Percentiles rank a stretch among this genome's conserved stretches.
These are phyloP conservation scores for Paulownia fortunei DNA, from an alignment of 257 asterid genomes.

Conservation along the genomic window DNA sequence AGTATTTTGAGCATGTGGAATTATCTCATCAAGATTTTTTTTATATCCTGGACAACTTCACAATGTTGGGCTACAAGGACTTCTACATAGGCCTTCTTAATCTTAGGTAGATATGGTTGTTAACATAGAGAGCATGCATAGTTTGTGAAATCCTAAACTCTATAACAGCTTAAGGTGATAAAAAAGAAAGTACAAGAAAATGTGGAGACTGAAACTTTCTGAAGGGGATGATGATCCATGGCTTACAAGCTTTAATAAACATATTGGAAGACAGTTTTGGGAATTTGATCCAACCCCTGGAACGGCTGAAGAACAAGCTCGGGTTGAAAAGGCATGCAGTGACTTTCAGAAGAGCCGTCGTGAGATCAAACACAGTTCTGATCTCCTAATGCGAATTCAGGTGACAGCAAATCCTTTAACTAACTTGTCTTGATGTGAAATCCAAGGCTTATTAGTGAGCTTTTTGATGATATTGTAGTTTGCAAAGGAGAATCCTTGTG, in stretches of 20 bases:
- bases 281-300: constrained; percentile 55
- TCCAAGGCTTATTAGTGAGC: background rate
- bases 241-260: constrained; percentile 48
- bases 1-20: background rate
- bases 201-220: constrained; percentile 51
- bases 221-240: constrained; percentile 52
- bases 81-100: no score
- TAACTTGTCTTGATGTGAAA: background rate
- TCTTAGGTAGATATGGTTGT: background rate
- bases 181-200: constrained; percentile 7
- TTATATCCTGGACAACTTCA: background rate
- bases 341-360: constrained; percentile 48
- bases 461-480: constrained; percentile 36
- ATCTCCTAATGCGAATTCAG: constrained; percentile 79
- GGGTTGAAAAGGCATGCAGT: constrained; percentile 51
- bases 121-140: background rate
- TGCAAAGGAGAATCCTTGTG: constrained; percentile 42
- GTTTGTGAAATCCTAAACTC: background rate
- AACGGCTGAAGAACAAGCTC: constrained; percentile 43
- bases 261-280: constrained; percentile 63
- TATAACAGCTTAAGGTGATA: background rate
- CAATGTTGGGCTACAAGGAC: background rate
- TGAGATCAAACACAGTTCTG: constrained; percentile 60
- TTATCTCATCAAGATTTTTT: background rate
- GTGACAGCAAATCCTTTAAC: constrained; percentile 20